Conservation (phyloP, 495 filamentous ascomycete species). For the Penicillium verhagenii region DNA sequence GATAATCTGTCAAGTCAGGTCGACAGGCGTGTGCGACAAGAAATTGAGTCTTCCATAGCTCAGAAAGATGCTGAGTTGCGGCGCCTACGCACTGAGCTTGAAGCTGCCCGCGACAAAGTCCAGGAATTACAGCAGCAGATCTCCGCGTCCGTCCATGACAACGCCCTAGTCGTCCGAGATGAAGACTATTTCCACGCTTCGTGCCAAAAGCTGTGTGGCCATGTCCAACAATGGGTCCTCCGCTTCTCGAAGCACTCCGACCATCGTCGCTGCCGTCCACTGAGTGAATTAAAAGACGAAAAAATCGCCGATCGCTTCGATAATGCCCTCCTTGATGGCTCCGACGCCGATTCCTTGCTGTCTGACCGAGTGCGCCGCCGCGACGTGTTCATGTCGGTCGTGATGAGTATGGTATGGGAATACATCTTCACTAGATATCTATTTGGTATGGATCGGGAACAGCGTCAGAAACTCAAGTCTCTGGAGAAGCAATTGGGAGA, state of each 20-base stretch:
- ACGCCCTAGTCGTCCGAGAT: constrained; percentile 78
- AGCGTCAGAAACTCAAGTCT: constrained; percentile 92
- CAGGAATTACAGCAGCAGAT: constrained; percentile 81
- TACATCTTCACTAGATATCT: constrained; percentile 96
- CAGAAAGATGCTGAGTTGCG: constrained; percentile 79
- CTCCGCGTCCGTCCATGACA: constrained; percentile 62
- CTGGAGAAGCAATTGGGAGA: constrained; percentile 89
- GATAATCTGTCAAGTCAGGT: constrained; percentile 60
- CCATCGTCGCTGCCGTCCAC: constrained; percentile 75
- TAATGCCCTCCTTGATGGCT: constrained; percentile 88
- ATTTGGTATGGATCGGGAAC: constrained; percentile 96
- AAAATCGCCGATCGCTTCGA: constrained; percentile 89
- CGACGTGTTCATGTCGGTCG: constrained; percentile 94
- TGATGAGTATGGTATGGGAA: constrained; percentile 98
- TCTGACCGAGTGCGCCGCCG: constrained; percentile 80
- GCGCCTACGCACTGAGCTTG: constrained; percentile 72
- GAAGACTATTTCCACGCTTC: constrained; percentile 92
- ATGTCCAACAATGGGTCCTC: constrained; percentile 93
- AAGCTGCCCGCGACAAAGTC: constrained; percentile 74
- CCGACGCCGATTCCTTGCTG: constrained; percentile 82
- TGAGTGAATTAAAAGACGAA: constrained; percentile 79
- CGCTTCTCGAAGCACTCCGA: constrained; percentile 97
- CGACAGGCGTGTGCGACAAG: constrained; percentile 58
- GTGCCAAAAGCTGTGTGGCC: constrained; percentile 90
- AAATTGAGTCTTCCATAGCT: constrained; percentile 58